Evolutionary conservation across 306 rosid species (phyloP).

Genomic region (Crataegus laevigata): DNA sequence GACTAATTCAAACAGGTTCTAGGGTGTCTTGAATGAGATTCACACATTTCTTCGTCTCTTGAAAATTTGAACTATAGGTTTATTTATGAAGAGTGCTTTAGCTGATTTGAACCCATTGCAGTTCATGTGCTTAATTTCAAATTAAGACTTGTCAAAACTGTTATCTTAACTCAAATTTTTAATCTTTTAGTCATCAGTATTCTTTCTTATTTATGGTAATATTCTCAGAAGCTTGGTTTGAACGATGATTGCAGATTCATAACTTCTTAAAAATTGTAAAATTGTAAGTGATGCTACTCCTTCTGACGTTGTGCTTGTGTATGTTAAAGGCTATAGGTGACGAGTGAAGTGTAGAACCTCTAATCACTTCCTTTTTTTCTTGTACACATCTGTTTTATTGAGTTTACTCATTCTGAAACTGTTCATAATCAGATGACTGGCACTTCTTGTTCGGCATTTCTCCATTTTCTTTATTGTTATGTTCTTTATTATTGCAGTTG

Average conservation of each 20-base stretch:
- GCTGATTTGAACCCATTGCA: neutral
- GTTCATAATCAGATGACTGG: neutral
- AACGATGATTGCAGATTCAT: neutral
- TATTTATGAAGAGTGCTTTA: neutral
- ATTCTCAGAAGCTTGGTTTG: neutral
- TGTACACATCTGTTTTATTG: neutral
- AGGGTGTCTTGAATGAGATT: neutral
- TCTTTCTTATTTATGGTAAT: neutral
- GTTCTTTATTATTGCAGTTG: conserved; percentile 2
- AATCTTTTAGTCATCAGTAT: neutral
- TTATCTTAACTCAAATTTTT: neutral
- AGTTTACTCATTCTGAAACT: neutral
- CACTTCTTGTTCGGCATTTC: neutral
- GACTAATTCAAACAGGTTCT: neutral
- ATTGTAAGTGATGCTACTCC: too few relatives aligned
- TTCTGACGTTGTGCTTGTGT: neutral
- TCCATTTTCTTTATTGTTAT: neutral
- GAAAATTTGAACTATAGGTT: neutral
- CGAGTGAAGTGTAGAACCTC: neutral
- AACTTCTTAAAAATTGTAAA: neutral
- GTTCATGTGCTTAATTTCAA: neutral
- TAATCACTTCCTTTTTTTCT: neutral
- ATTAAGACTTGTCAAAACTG: neutral
- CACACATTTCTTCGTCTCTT: neutral
- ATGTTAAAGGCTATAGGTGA: neutral